These are phyloP conservation scores for Aspergillus flavus DNA, from an alignment of 2,329 filamentous ascomycete genomes.

Conservation along the genomic window DNA sequence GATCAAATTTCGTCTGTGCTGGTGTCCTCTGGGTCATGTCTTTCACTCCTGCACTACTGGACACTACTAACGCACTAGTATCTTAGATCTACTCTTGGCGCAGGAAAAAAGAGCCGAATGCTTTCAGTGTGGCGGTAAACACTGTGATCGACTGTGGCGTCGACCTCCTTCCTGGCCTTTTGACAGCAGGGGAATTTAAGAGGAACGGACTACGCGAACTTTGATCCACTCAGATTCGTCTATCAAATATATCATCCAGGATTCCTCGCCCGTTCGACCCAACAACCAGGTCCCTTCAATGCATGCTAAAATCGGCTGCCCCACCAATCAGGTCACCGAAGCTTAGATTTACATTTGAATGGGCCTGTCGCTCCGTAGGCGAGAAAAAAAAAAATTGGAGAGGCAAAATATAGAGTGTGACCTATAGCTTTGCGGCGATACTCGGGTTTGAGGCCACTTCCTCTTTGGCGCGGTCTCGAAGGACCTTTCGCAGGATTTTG, in stretches of 20 bases:
- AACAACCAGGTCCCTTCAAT: slow-evolving; percentile 22
- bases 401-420: neutral
- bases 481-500: slow-evolving; percentile 46
- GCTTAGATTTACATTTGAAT: slow-evolving; percentile 3
- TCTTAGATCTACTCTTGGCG: slow-evolving; percentile 4
- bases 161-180: neutral
- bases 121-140: neutral
- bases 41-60: neutral
- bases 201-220: neutral
- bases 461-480: slow-evolving; percentile 44
- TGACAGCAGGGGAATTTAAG: neutral
- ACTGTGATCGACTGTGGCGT: slow-evolving; percentile 7
- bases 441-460: slow-evolving; percentile 36
- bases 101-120: neutral
- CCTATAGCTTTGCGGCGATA: slow-evolving; percentile 33
- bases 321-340: slow-evolving; percentile 11
- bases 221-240: slow-evolving; percentile 1
- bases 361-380: neutral
- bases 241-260: slow-evolving; percentile 6
- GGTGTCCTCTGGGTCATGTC: neutral
- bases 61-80: slow-evolving; percentile 1
- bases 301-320: slow-evolving; percentile 13
- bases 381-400: slow-evolving; percentile 2
- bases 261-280: slow-evolving; percentile 16
- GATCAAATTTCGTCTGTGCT: neutral